Conservation (phyloP, 345 rosid genomes). For the Arabidopsis arenosa region DNA sequence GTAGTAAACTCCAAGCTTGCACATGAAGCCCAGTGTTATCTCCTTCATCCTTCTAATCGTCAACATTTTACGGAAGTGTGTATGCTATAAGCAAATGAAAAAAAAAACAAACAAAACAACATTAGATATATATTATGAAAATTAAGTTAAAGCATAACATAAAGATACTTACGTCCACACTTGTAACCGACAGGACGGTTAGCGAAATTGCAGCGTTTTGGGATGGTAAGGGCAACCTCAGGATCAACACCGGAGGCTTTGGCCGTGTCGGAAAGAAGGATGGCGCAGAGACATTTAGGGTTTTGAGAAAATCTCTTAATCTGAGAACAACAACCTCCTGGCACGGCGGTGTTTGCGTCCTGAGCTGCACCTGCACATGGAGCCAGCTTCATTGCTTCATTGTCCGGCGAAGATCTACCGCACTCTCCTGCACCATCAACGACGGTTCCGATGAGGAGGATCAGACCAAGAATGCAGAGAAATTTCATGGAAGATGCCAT, state of each 20-base stretch:
- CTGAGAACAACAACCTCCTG: conserved; percentile 66
- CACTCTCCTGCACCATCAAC: conserved; percentile 83
- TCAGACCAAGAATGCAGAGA: conserved; percentile 51
- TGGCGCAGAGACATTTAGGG: conserved; percentile 80
- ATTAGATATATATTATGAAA: neutral
- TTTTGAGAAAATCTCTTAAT: conserved; percentile 69
- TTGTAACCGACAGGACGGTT: conserved; percentile 86
- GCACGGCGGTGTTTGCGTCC: conserved; percentile 57
- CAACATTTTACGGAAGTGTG: conserved; percentile 40
- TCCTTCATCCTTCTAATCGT: conserved; percentile 1
- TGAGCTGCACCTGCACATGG: conserved; percentile 79
- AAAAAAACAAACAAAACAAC: neutral
- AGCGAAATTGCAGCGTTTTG: conserved; percentile 85
- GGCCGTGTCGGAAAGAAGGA: conserved; percentile 79
- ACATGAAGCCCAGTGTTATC: neutral
- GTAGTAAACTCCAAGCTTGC: conserved; percentile 20
- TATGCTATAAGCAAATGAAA: conserved; percentile 16
- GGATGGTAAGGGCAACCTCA: conserved; percentile 76
- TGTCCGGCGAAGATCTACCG: conserved; percentile 74
- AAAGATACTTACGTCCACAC: conserved; percentile 61
- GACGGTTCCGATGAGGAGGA: conserved; percentile 40
- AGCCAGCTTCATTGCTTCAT: conserved; percentile 80
- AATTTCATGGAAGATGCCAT: conserved; percentile 57
- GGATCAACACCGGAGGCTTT: conserved; percentile 71
- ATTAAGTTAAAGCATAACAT: neutral